phyloP scores from a whole-genome alignment of 495 filamentous ascomycete genomes.

The Penicillium canariense region DNA sequence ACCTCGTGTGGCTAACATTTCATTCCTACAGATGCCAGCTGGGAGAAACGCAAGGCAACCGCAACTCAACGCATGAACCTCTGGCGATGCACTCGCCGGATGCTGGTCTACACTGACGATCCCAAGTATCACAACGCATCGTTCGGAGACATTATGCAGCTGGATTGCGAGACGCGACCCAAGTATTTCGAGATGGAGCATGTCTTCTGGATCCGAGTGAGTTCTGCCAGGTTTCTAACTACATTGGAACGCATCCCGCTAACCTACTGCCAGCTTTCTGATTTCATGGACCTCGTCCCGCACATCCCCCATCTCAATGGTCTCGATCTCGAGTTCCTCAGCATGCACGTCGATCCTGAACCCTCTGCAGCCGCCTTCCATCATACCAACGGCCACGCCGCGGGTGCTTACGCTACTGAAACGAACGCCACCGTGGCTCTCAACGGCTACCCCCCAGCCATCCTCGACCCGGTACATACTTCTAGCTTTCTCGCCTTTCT shows the following conservation, averaged over 20 bases:
- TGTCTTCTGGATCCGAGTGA: slow-evolving; percentile 77
- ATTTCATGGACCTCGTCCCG: slow-evolving; percentile 71
- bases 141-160: slow-evolving; percentile 44
- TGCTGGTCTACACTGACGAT: slow-evolving; percentile 48
- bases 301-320: slow-evolving; percentile 66
- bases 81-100: slow-evolving; percentile 53
- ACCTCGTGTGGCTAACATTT: neutral
- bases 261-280: slow-evolving; percentile 55
- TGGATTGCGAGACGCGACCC: slow-evolving; percentile 46
- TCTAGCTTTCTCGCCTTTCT: slow-evolving; percentile 24
- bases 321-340: slow-evolving; percentile 51
- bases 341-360: slow-evolving; percentile 49
- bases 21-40: slow-evolving; percentile 57
- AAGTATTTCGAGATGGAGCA: slow-evolving; percentile 57
- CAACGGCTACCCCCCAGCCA: slow-evolving; percentile 43
- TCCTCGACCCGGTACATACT: slow-evolving; percentile 47
- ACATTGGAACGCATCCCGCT: slow-evolving; percentile 1
- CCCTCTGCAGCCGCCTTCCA: slow-evolving; percentile 18
- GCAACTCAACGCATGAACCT: slow-evolving; percentile 47
- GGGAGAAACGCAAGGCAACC: slow-evolving; percentile 56
- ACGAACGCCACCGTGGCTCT: slow-evolving; percentile 27
- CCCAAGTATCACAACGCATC: slow-evolving; percentile 34
- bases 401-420: slow-evolving; percentile 20
- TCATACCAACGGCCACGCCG: slow-evolving; percentile 36
- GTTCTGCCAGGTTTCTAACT: slow-evolving; percentile 6